phyloP scores from a whole-genome alignment of 768 basidiomycete species.

The Calocera viscosa region DNA sequence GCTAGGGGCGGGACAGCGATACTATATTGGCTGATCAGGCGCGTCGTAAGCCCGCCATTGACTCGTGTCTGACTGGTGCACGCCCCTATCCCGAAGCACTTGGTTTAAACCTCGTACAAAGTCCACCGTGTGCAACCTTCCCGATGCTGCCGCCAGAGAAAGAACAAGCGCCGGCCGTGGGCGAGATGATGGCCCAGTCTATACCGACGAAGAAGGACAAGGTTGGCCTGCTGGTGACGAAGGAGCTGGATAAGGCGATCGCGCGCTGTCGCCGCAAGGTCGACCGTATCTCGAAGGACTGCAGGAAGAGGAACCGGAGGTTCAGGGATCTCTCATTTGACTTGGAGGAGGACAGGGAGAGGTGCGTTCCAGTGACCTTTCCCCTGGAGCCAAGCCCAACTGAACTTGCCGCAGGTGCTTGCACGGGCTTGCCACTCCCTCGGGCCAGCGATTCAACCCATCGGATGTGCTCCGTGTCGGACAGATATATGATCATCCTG shows the following conservation, averaged over 20 bases:
- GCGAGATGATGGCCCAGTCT: not conserved
- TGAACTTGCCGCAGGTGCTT: slow-evolving; percentile 26
- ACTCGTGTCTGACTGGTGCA: too few relatives aligned
- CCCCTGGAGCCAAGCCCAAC: not conserved
- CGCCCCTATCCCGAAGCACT: too few relatives aligned
- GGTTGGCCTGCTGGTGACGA: slow-evolving; percentile 36
- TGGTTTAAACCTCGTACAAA: too few relatives aligned
- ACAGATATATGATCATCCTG: slow-evolving; percentile 41
- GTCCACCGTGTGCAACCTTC: too few relatives aligned
- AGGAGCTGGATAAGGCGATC: slow-evolving; percentile 37
- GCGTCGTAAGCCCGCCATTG: too few relatives aligned
- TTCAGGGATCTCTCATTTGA: slow-evolving; percentile 51
- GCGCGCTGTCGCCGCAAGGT: slow-evolving; percentile 38
- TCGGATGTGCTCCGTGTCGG: slow-evolving; percentile 38
- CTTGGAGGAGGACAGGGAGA: slow-evolving; percentile 31
- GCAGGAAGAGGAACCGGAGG: slow-evolving; percentile 37
- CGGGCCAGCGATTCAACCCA: slow-evolving; percentile 21
- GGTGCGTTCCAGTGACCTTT: not conserved
- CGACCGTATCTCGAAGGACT: slow-evolving; percentile 34
- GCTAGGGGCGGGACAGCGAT: too few relatives aligned
- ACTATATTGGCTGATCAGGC: too few relatives aligned
- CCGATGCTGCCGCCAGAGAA: not conserved
- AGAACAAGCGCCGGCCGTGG: not conserved
- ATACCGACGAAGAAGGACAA: slow-evolving; percentile 7
- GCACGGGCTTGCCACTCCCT: slow-evolving; percentile 27